These are phyloP conservation scores for Carpinus viminea DNA, from an alignment of 306 rosid species.

Conservation along the genomic window DNA sequence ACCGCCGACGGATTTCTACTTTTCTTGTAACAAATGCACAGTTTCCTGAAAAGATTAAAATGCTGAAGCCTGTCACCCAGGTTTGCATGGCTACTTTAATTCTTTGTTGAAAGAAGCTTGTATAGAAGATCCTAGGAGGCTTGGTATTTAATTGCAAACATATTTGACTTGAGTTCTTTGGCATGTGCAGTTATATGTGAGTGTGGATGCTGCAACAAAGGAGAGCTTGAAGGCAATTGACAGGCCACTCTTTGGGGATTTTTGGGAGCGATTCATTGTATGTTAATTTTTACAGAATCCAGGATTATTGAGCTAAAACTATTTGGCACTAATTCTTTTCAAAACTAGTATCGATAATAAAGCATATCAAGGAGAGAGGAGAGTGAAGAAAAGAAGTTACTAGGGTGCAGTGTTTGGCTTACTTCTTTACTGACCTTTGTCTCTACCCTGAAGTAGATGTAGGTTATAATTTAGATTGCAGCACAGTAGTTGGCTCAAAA, in stretches of 20 bases:
- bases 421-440: neutral
- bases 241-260: conserved; percentile 96
- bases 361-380: neutral
- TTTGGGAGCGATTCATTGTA: conserved; percentile 96
- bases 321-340: conserved; percentile 11
- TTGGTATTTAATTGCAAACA: conserved; percentile 8
- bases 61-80: conserved; percentile 81
- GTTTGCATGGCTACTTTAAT: conserved; percentile 33
- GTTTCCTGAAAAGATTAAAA: conserved; percentile 87
- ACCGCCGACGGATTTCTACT: conserved; percentile 79
- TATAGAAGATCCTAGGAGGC: conserved; percentile 14
- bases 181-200: conserved; percentile 81
- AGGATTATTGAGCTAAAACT: conserved; percentile 7
- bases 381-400: too few relatives aligned
- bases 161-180: conserved; percentile 27
- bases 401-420: neutral
- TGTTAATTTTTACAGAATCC: conserved; percentile 31
- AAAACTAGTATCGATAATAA: neutral
- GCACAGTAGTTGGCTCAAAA: neutral
- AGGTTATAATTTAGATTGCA: neutral
- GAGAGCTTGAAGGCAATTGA: conserved; percentile 95
- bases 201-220: conserved; percentile 97
- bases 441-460: neutral
- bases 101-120: neutral
- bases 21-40: conserved; percentile 97